Percentiles rank a stretch among this genome's conserved stretches.
These are phyloP conservation scores for Patellaria atrata DNA, from an alignment of 495 filamentous ascomycete species.

Conservation along the genomic window DNA sequence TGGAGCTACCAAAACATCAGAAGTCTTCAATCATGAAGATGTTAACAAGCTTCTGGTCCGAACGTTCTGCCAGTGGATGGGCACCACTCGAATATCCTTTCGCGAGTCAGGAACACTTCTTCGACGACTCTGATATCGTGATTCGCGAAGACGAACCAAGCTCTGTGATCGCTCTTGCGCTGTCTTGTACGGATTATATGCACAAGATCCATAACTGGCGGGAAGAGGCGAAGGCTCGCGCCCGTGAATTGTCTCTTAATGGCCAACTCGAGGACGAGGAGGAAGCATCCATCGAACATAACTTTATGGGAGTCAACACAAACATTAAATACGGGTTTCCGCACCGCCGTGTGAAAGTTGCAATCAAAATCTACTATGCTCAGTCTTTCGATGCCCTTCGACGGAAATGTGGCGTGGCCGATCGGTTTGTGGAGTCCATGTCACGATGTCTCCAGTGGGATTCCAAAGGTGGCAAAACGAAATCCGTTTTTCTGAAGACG, in stretches of 20 bases:
- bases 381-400: slow-evolving; percentile 95
- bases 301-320: slow-evolving; percentile 68
- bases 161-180: slow-evolving; percentile 83
- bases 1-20: slow-evolving; percentile 80
- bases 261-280: slow-evolving; percentile 11
- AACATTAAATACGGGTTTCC: slow-evolving; percentile 91
- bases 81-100: slow-evolving; percentile 86
- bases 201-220: slow-evolving; percentile 63
- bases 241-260: slow-evolving; percentile 11
- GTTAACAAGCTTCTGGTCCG: slow-evolving; percentile 95
- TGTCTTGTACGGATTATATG: slow-evolving; percentile 74
- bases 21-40: slow-evolving; percentile 86
- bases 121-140: slow-evolving; percentile 94
- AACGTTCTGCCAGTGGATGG: slow-evolving; percentile 93
- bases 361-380: slow-evolving; percentile 95
- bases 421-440: slow-evolving; percentile 87
- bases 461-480: slow-evolving; percentile 94
- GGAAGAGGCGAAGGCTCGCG: slow-evolving; percentile 26
- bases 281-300: slow-evolving; percentile 26
- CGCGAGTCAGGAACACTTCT: slow-evolving; percentile 78
- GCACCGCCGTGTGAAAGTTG: slow-evolving; percentile 82
- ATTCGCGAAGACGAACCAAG: slow-evolving; percentile 95
- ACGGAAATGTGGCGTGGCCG: slow-evolving; percentile 78
- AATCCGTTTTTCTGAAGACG: slow-evolving; percentile 95
- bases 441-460: slow-evolving; percentile 97